Base-by-base conservation (phyloP, 2,329 filamentous ascomycete genomes). In the Tolypocladium endophyticum region DNA sequence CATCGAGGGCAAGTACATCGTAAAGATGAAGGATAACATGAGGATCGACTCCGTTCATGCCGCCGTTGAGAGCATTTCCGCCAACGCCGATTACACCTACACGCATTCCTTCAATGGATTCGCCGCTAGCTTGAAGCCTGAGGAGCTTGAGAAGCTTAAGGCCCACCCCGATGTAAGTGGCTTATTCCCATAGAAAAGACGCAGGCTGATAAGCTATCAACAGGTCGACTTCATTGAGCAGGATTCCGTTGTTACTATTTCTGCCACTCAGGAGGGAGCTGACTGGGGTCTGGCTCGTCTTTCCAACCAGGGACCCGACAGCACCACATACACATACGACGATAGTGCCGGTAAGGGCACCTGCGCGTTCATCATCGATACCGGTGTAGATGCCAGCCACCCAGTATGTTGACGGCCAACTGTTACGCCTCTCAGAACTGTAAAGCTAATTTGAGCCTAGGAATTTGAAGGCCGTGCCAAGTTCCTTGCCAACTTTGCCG, bases 231-330 rank as follows among this genome's bases (percentile, higher is more conserved):
- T 71, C 63, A 69, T 78, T 39, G 75, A 78, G 67, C 71, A 74
- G 59, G 75, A 79, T 61, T 69, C 67, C 53, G 62, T 70, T 38
- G 66, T 78, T 54, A 69, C 89, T 77, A 89, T 89, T 61, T 71
- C 56, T 69, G 75, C 57, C n/a, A 69, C 68, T 20, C 76, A 79
- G 65, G 59, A 58, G 30, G 64, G 67, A 52, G 73, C 77, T n/a
- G 70, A 73, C 25, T 78, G 75, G 75, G 74, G 74, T 23, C 67
- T 76, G 25, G 68, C 71, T 2, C 69, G 74, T n/a, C 64, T 77
- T 53, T 77, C 75, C 16, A 71, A 64, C 66, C 62, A 64, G 20
- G 33, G 35, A n/a, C 63, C 68, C 3, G 67, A 65, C 33, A 56
- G 61, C 11, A 68, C 63, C 23, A 64, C 64, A 33, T 78, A 76